phyloP scores from a whole-genome alignment of 768 basidiomycete species.

The Lyophyllum decastes region DNA sequence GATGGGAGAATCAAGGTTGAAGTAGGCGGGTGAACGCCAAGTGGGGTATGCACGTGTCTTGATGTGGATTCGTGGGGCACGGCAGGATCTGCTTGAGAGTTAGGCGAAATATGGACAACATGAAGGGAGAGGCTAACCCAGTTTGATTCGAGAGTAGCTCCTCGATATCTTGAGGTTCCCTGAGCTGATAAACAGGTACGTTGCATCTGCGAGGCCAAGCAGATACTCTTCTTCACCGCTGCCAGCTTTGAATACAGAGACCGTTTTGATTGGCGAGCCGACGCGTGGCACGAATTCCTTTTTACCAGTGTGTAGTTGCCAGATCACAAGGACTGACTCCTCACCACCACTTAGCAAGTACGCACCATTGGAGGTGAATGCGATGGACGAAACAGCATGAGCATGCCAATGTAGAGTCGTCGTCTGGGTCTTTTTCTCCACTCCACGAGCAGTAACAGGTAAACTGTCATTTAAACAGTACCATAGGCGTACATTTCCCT shows the following conservation, averaged over 20 bases:
- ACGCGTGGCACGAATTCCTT: conserved; percentile 92
- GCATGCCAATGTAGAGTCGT: conserved; percentile 96
- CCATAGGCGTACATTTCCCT: conserved; percentile 88
- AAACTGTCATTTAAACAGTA: conserved; percentile 78
- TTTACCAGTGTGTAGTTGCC: conserved; percentile 89
- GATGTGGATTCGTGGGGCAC: conserved; percentile 35
- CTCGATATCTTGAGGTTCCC: conserved; percentile 71
- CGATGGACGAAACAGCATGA: conserved; percentile 84
- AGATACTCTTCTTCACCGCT: conserved; percentile 84
- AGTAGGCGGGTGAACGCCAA: conserved; percentile 74
- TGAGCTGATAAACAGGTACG: conserved; percentile 72
- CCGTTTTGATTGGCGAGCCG: conserved; percentile 79
- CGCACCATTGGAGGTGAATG: conserved; percentile 89
- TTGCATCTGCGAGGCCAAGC: conserved; percentile 80
- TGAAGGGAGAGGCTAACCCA: conserved; percentile 45
- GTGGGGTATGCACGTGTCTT: conserved; percentile 50
- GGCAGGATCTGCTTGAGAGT: conserved; percentile 30
- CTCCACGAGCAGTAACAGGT: conserved; percentile 50
- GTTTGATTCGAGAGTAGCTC: conserved; percentile 75
- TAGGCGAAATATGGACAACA: neutral
- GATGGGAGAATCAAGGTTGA: conserved; percentile 86
- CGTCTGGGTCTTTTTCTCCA: conserved; percentile 82
- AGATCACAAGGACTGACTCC: conserved; percentile 94
- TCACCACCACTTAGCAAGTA: conserved; percentile 94
- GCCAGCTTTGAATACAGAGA: conserved; percentile 55